Evolutionary conservation across 2,329 filamentous ascomycete species (phyloP).

Genomic region (Penicillium rolfsii): DNA sequence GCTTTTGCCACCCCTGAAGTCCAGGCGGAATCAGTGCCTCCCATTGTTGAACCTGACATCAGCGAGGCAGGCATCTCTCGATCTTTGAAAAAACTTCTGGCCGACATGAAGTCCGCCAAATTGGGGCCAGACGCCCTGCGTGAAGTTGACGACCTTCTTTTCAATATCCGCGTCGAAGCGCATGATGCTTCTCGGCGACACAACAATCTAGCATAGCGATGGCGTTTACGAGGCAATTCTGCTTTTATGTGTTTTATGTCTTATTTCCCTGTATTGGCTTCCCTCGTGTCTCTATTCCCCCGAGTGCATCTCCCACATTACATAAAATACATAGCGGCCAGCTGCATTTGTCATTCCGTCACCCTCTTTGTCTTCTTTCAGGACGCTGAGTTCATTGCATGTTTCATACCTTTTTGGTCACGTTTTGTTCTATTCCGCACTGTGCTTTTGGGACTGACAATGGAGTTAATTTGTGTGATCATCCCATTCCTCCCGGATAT

Average conservation of each 20-base stretch:
- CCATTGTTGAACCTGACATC: slow-evolving; percentile 4
- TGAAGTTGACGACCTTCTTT: slow-evolving; percentile 75
- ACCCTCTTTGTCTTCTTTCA: slow-evolving; percentile 1
- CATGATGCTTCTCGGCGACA: slow-evolving; percentile 68
- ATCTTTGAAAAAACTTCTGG: slow-evolving; percentile 60
- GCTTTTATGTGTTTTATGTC: slow-evolving; percentile 14
- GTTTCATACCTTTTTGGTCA: not conserved
- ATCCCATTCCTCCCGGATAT: not conserved
- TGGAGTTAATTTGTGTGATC: not conserved
- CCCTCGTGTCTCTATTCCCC: slow-evolving; percentile 21
- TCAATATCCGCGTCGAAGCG: slow-evolving; percentile 75
- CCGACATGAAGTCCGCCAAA: slow-evolving; percentile 61
- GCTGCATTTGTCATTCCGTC: slow-evolving; percentile 9
- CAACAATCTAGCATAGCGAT: slow-evolving; percentile 41
- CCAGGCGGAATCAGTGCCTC: slow-evolving; percentile 20
- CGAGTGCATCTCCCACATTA: slow-evolving; percentile 23
- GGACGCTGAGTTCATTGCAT: not conserved
- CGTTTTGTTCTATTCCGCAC: not conserved
- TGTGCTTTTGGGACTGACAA: not conserved
- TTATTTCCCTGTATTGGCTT: slow-evolving; percentile 8
- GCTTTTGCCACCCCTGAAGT: slow-evolving; percentile 19
- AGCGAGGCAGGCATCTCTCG: slow-evolving; percentile 53
- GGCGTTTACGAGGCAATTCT: slow-evolving; percentile 33
- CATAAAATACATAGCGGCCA: slow-evolving; percentile 17
- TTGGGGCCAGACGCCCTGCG: slow-evolving; percentile 68